These are phyloP conservation scores for Citeromyces hawaiiensis DNA, from an alignment of 1,139 yeast genomes.

Conservation along the genomic window DNA sequence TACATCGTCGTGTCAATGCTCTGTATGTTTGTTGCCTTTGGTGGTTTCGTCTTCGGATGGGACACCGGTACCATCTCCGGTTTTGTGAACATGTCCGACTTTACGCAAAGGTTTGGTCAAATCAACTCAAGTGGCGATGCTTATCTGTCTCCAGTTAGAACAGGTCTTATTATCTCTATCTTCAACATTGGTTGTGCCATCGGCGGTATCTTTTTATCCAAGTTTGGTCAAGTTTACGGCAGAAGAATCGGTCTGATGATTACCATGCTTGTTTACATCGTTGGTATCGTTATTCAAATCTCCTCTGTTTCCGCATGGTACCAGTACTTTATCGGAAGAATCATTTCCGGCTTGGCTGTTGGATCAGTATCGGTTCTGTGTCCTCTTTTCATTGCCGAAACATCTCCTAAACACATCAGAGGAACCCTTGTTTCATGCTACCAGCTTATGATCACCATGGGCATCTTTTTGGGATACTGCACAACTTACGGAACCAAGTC, in stretches of 20 bases:
- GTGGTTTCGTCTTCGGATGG: conserved; percentile 64
- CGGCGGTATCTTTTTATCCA: conserved; percentile 48
- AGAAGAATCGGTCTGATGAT: conserved; percentile 46
- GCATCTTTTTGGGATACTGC: conserved; percentile 52
- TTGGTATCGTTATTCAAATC: conserved; percentile 54
- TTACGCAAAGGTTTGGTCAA: conserved; percentile 36
- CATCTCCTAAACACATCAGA: conserved; percentile 57
- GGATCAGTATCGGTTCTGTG: conserved; percentile 51
- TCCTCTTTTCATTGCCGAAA: conserved; percentile 56
- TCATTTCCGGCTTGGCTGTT: conserved; percentile 52
- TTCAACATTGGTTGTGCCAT: conserved; percentile 64
- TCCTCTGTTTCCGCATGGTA: conserved; percentile 39
- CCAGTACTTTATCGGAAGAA: conserved; percentile 49
- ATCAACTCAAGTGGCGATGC: conserved; percentile 16
- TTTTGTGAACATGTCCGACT: conserved; percentile 59
- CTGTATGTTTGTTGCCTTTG: conserved; percentile 44
- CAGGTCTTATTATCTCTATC: conserved; percentile 52
- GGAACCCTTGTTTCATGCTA: conserved; percentile 55
- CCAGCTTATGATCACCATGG: conserved; percentile 53
- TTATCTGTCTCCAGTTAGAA: conserved; percentile 39
- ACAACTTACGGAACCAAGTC: conserved; percentile 45
- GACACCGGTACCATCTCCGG: conserved; percentile 78
- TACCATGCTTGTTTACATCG: conserved; percentile 41
- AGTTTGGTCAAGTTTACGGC: conserved; percentile 45
- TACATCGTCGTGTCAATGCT: conserved; percentile 10